Percentiles rank a stretch among this genome's conserved stretches.
These are phyloP conservation scores for Flaveria brownii DNA, from an alignment of 129 eudicot species.

Conservation along the genomic window DNA sequence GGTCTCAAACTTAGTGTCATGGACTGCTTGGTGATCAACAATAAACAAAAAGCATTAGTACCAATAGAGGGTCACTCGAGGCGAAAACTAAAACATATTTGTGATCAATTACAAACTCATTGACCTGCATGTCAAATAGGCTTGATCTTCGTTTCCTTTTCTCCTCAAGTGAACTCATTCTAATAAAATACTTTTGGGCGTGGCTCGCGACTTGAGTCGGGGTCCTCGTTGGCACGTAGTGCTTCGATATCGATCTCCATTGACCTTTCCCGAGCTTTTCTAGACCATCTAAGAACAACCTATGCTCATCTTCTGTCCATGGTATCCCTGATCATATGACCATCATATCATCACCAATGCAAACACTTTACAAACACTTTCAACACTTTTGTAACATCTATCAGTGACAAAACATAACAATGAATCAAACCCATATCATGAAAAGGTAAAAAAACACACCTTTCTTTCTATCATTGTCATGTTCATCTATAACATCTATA, in stretches of 20 bases:
- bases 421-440: not conserved
- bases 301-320: slow-evolving; percentile 64
- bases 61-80: not conserved
- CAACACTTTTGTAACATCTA: not conserved
- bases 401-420: not conserved
- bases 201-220: slow-evolving; percentile 81
- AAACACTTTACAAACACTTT: not conserved
- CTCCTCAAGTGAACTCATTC: slow-evolving; percentile 32
- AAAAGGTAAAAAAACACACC: slow-evolving; percentile 17
- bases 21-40: slow-evolving; percentile 31
- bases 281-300: slow-evolving; percentile 50
- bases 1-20: slow-evolving; percentile 31
- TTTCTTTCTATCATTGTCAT: slow-evolving; percentile 28
- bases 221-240: slow-evolving; percentile 56
- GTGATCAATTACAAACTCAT: slow-evolving; percentile 38
- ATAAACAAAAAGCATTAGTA: not conserved
- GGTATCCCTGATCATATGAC: slow-evolving; percentile 38
- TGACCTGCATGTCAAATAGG: slow-evolving; percentile 53
- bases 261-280: slow-evolving; percentile 58
- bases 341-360: not conserved
- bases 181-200: slow-evolving; percentile 63
- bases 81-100: not conserved
- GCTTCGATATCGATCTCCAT: slow-evolving; percentile 62
- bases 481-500: slow-evolving; percentile 36
- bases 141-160: slow-evolving; percentile 54